Percentiles rank a stretch among this genome's conserved stretches.
Conservation (phyloP, 2,329 filamentous ascomycete genomes). For the Aspergillus hiratsukae region DNA sequence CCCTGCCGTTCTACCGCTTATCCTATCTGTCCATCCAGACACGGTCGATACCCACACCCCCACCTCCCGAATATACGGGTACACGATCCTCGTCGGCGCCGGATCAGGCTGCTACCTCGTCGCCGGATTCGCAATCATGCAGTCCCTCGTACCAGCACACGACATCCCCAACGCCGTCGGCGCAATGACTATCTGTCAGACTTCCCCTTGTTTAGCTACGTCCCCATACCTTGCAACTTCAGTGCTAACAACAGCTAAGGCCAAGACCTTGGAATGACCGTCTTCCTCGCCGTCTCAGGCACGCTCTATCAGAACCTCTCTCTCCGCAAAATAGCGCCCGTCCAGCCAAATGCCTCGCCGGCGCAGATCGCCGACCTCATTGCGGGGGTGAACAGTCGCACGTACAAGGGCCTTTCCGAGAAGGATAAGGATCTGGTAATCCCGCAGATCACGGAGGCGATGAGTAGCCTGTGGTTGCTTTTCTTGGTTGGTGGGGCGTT, state of each 20-base stretch:
- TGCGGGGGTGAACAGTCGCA: not conserved
- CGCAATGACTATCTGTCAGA: slow-evolving; percentile 4
- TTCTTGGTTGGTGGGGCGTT: slow-evolving; percentile 6
- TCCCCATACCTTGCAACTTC: not conserved
- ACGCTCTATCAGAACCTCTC: slow-evolving; percentile 3
- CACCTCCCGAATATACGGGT: slow-evolving; percentile 2
- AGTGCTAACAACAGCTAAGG: not conserved
- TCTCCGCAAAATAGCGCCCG: not conserved
- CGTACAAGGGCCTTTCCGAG: slow-evolving; percentile 1
- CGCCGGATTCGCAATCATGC: slow-evolving; percentile 6
- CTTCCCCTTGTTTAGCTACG: not conserved
- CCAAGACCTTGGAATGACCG: slow-evolving; percentile 2
- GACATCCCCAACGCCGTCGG: not conserved
- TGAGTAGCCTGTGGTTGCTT: slow-evolving; percentile 4
- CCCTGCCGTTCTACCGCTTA: not conserved
- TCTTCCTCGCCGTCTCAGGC: slow-evolving; percentile 2
- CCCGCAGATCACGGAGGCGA: slow-evolving; percentile 6
- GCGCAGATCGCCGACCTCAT: slow-evolving; percentile 1
- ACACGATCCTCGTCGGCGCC: slow-evolving; percentile 5
- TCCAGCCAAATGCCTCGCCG: not conserved
- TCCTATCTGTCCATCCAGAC: not conserved
- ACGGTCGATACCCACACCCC: not conserved
- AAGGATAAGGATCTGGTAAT: not conserved
- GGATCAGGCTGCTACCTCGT: slow-evolving; percentile 3
- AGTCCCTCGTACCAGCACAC: slow-evolving; percentile 3